Percentiles rank a stretch among this genome's conserved stretches.
Evolutionary conservation across 2,329 filamentous ascomycete genomes (phyloP).

Genomic region (Arthrocladium fulminans): DNA sequence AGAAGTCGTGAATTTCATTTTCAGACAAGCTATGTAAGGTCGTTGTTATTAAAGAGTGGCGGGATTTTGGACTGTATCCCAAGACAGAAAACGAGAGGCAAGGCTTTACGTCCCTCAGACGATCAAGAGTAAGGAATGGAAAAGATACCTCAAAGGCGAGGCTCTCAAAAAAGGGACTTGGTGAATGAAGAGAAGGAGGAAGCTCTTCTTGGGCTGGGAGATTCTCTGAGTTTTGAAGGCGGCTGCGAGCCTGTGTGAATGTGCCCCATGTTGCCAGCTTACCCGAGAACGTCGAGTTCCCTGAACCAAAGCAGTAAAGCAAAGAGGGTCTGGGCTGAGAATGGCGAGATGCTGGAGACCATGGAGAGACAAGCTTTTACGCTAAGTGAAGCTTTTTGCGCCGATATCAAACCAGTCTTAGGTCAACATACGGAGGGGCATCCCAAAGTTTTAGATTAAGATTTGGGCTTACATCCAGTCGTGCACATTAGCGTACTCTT

Average conservation of each 20-base stretch:
- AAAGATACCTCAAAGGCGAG: background rate
- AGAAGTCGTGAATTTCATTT: conserved; percentile 10
- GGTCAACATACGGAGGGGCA: background rate
- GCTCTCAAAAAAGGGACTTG: background rate
- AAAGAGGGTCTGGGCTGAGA: background rate
- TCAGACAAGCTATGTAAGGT: background rate
- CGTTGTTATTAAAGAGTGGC: background rate
- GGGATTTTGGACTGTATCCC: conserved; percentile 6
- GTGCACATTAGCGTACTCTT: no score
- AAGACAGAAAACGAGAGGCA: conserved; percentile 8
- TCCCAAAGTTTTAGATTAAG: background rate
- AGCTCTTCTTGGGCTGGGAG: background rate
- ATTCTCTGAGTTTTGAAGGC: background rate
- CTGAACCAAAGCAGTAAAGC: background rate
- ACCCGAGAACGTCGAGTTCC: no score
- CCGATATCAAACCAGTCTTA: no score
- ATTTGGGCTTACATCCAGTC: no score
- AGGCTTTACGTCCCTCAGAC: conserved; percentile 8
- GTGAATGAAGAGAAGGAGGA: background rate
- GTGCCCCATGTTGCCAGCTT: no score
- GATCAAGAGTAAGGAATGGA: conserved; percentile 2
- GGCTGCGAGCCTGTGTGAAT: background rate
- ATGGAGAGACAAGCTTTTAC: background rate
- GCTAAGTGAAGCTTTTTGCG: background rate
- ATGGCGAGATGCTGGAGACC: background rate